Base-by-base conservation (phyloP, 2,329 filamentous ascomycete species). In the Xylaria sp. region DNA sequence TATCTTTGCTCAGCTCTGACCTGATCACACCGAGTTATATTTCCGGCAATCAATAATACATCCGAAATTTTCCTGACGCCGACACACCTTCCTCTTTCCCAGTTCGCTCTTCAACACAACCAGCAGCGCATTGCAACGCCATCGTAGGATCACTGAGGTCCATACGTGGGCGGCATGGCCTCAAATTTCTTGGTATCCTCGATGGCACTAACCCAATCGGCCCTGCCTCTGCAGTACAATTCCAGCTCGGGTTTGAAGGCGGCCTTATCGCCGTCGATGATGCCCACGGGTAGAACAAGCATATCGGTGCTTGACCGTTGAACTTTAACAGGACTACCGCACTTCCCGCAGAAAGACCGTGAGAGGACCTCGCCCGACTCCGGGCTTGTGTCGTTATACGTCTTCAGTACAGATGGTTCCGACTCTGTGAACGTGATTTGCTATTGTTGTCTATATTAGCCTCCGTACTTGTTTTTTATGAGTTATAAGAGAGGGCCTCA, bases 291-390 rank as follows among this genome's bases (percentile, higher is more conserved):
- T n/a, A 76, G 36, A 20, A 64, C 48, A 56, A 61, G 10, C 20
- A 28, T 7, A 1, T 50, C 61, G 7, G 36, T 12, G 3, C n/a
- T 45, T 41, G n/a, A 7, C 10, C n/a, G 15, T 12, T 50, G 30
- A 25, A 34, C 32, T 12, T 28, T 60, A 9, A 74, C 53, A 13
- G 67, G 62, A 12, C 69, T 64, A 55, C 74, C 74, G 67, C 74
- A 75, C 23, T 55, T 65, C 34, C 71, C 68, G 66, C 74, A 75
- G 65, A 75, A 75, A 7, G 65, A 71, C 39, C 72, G 70, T 30
- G 48, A 12, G 18, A 75, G 67, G 2, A 65, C 48, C 10, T 32
- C 23, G 45, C 73, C 74, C 41, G 72, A 73, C 39, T 72, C 71
- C 12, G 70, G 63, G 6, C 15, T 65, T 39, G 36, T 63, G 43